A percentile compares a stretch with the other conserved stretches of the same genome.
Evolutionary conservation across 2,329 filamentous ascomycete genomes (phyloP).

Genomic region (Aspergillus spinulosporus): DNA sequence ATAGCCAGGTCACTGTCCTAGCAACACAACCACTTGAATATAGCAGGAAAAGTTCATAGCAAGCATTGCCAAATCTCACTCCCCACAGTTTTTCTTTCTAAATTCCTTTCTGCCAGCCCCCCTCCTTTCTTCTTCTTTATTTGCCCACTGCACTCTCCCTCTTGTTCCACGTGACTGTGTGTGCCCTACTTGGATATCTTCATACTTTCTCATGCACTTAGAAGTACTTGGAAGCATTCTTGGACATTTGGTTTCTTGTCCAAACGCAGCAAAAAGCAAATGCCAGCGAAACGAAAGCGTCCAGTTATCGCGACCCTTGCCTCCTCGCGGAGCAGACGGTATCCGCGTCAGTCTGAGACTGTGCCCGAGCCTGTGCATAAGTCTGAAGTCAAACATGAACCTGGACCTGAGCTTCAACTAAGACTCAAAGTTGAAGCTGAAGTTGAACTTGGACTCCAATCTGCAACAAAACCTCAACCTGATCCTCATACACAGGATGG

Average conservation of each 20-base stretch:
- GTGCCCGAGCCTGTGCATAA: background rate
- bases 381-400: background rate
- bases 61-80: background rate
- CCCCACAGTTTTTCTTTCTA: background rate
- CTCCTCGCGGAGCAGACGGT: constrained; percentile 2
- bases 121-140: background rate
- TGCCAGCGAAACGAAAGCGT: constrained; percentile 2
- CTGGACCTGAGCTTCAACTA: background rate
- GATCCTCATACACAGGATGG: background rate
- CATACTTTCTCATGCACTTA: constrained; percentile 3
- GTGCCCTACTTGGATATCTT: constrained; percentile 14
- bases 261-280: background rate
- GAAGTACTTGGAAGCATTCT: background rate
- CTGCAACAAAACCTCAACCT: background rate
- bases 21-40: background rate
- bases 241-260: background rate
- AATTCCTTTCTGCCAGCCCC: background rate
- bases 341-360: background rate
- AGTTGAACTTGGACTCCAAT: too few species aligned
- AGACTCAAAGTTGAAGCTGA: background rate
- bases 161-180: constrained; percentile 17
- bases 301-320: background rate
- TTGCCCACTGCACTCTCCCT: background rate
- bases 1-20: background rate
- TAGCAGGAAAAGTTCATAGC: background rate